Evolutionary conservation across 257 asterid genomes (phyloP), one percentile per base, ranked within the genome.

Genomic region (Galeopsis tetrahit): DNA sequence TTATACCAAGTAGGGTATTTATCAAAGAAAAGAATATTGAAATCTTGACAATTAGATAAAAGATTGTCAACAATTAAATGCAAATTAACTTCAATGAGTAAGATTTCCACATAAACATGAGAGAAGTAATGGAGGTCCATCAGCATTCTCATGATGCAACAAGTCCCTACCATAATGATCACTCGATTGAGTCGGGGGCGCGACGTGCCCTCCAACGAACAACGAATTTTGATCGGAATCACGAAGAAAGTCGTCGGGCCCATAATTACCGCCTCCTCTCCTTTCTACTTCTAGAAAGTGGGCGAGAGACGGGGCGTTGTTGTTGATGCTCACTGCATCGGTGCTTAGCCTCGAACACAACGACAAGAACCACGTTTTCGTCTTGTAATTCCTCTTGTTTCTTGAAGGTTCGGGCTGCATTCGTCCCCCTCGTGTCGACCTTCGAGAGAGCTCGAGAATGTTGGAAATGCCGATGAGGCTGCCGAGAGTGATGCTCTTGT

Each of bases 261-360:
- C 90, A 56, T 59, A 80, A 71, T 21, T 56, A 71, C 82, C 83
- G 7, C 81, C 82, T 7, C 81, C 95, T 68, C 75, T 77, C 75
- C 95, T 79, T 61, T 90, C 93, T 0, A 82, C 91, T 71, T 86
- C 89, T 59, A 90, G 96, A 81, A 86, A 88, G 75, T 90, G 87
- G 67, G 83, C 91, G 15, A 90, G 95, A 31, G 93, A 86, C 0
- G 83, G 85, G 36, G 81, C 71, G 33, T 74, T 70, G 76, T 73
- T 77, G 76, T 73, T 77, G 38, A 84, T 79, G 82, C 60, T 84
- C 21, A 90, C 88, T 44, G 86, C 93, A 61, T 90, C 93, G 14
- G 93, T 85, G 78, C 81, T 77, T n/a, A 86, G 79, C 74, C 82
- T 85, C 17, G 90, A 85, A 77, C 95, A 90, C 3, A 90, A 81